These are phyloP conservation scores for Vitis cinerea DNA, from an alignment of 164 flowering plant genomes.

Conservation along the genomic window DNA sequence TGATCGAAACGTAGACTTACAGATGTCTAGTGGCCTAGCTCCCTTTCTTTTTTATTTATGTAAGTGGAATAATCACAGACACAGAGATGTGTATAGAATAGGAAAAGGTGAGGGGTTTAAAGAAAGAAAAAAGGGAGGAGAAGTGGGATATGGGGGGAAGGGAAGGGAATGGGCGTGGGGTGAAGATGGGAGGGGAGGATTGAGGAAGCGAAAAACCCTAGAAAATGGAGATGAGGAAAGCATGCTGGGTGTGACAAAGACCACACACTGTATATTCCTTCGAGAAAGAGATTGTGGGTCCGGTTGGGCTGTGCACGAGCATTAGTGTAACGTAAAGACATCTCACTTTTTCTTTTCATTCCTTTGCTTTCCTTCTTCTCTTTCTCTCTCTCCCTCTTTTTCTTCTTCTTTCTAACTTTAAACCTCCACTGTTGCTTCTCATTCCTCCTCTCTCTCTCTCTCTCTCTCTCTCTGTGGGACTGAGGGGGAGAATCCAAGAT, in stretches of 20 bases:
- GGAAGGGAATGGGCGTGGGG: conserved; percentile 12
- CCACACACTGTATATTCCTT: conserved; percentile 80
- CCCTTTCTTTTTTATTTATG: too few relatives aligned
- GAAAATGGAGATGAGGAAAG: conserved; percentile 43
- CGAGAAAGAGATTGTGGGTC: conserved; percentile 52
- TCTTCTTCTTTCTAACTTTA: too few relatives aligned
- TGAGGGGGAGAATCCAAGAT: conserved; percentile 23
- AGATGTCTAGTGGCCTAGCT: not conserved
- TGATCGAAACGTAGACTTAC: not conserved
- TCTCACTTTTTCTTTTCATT: conserved; percentile 33
- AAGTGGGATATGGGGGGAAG: conserved; percentile 1
- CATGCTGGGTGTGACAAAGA: conserved; percentile 67
- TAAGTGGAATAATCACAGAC: not conserved
- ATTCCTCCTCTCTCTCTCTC: not conserved
- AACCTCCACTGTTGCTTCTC: not conserved
- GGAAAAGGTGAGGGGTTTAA: not conserved
- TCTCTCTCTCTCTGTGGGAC: not conserved
- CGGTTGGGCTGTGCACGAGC: conserved; percentile 45
- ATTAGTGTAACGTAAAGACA: conserved; percentile 38
- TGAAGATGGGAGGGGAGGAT: not conserved
- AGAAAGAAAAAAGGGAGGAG: not conserved
- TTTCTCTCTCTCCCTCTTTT: conserved; percentile 1
- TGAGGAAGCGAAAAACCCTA: conserved; percentile 34
- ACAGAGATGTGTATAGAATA: not conserved
- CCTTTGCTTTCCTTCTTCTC: not conserved